Conservation (phyloP, 2,329 filamentous ascomycete species). For the Pseudocercospora eumusae region DNA sequence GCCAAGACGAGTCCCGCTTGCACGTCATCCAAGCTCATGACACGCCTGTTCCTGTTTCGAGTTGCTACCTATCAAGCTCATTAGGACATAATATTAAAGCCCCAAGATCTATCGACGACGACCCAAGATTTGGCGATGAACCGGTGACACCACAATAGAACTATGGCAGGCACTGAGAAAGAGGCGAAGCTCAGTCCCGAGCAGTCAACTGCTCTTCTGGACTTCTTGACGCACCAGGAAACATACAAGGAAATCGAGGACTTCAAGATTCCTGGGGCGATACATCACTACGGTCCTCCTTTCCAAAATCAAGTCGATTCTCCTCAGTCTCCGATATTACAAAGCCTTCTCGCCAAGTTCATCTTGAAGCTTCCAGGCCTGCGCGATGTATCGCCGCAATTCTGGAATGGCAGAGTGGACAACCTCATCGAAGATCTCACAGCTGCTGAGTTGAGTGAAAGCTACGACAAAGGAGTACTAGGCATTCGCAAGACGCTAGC, state of each 20-base stretch:
- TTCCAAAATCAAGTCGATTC: conserved; percentile 57
- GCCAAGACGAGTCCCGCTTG: not conserved
- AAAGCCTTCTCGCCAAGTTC: conserved; percentile 66
- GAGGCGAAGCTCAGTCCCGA: conserved; percentile 42
- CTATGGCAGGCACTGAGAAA: conserved; percentile 25
- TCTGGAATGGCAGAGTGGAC: conserved; percentile 65
- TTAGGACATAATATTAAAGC: not conserved
- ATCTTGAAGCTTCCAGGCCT: conserved; percentile 67
- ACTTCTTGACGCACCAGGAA: conserved; percentile 57
- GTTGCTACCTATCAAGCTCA: not conserved
- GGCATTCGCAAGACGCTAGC: conserved; percentile 74
- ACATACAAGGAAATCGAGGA: conserved; percentile 67
- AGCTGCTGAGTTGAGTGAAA: conserved; percentile 72
- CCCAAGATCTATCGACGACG: not conserved
- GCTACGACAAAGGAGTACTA: conserved; percentile 75
- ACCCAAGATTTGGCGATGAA: not conserved
- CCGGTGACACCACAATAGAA: not conserved
- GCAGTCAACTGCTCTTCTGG: conserved; percentile 55
- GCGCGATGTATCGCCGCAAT: conserved; percentile 61
- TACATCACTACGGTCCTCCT: conserved; percentile 69
- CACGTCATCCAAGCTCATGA: not conserved
- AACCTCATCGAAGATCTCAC: conserved; percentile 63
- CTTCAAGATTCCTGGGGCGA: conserved; percentile 66
- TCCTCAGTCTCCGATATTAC: conserved; percentile 64
- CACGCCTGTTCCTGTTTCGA: not conserved